Evolutionary conservation across 257 asterid species (phyloP), one percentile per base, ranked within the genome.

Genomic region (Gentiana straminea): DNA sequence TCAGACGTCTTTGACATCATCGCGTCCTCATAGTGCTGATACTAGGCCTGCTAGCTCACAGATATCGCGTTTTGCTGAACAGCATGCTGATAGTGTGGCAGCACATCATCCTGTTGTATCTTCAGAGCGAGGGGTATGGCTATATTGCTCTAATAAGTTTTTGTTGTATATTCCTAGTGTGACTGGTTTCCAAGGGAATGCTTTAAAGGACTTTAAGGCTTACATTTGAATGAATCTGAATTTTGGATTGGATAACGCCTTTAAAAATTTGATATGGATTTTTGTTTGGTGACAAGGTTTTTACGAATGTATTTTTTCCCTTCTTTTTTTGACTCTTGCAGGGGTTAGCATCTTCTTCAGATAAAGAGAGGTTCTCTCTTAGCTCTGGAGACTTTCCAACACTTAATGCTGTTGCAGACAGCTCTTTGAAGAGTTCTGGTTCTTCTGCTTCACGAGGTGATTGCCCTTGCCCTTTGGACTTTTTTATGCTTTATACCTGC

Each of bases 11-110:
- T 69, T 76, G 54, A 49, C 90, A 50, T 68, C 86, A 8, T 50
- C 80, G 68, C 97, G 94, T 12, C 99, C 97, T 47, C 84, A 75
- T 63, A 92, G 97, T 77, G 95, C 97, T n/a, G 97, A 92, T 67
- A 84, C 83, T 66, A 80, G 97, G 60, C 97, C 99, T 32, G 78
- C 66, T 59, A 92, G 95, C 82, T 88, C 97, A 6, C 95, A 81
- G 63, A 80, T 85, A 57, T 92, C 97, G 50, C 81, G 95, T 62
- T 92, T 88, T 62, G 95, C 97, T 34, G 97, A 92, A 68, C 76
- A 91, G 66, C 81, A 62, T 34, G 65, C 91, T 58, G 84, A 77
- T 59, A 62, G 77, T 54, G 70, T 73, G 51, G 77, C 81, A 65
- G 78, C 81, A 65, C 80, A 87, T 83, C 76, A 74, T 67, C 75